phyloP scores from a whole-genome alignment of 2,329 filamentous ascomycete genomes.

The Aspergillus novofumigatus region DNA sequence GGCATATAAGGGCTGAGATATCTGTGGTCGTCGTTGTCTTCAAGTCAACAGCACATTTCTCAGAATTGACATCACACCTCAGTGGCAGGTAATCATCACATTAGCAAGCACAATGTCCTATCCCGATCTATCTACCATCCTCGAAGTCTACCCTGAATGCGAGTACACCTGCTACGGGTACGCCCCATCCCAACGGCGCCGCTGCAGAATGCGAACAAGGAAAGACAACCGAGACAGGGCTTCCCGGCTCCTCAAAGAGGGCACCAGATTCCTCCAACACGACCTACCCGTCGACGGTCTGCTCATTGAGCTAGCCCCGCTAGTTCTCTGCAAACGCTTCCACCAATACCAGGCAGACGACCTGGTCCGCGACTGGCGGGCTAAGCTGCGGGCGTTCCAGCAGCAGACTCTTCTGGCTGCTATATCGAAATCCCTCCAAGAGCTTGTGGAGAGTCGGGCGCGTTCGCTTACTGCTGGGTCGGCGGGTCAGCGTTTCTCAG shows the following conservation, averaged over 20 bases:
- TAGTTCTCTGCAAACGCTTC: not conserved
- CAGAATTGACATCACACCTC: no score
- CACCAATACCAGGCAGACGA: not conserved
- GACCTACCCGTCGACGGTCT: not conserved
- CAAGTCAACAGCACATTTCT: no score
- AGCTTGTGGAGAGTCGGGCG: not conserved
- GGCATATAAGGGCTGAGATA: not conserved
- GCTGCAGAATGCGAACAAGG: not conserved
- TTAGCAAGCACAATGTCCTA: not conserved
- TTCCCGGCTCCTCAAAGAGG: not conserved
- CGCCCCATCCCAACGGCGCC: not conserved
- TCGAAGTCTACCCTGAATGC: not conserved
- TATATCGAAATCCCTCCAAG: not conserved
- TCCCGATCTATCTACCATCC: not conserved
- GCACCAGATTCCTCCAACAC: not conserved
- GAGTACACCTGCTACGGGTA: not conserved
- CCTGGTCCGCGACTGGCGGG: not conserved
- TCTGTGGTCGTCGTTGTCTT: not conserved
- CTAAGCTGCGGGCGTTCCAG: not conserved
- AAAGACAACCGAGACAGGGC: not conserved
- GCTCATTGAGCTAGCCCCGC: not conserved
- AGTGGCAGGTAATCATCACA: no score
- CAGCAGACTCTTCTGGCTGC: not conserved
- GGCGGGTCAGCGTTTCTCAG: no score
- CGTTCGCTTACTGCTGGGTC: no score